Evolutionary conservation across 495 filamentous ascomycete species (phyloP).

Genomic region (Xylaria bambusicola): DNA sequence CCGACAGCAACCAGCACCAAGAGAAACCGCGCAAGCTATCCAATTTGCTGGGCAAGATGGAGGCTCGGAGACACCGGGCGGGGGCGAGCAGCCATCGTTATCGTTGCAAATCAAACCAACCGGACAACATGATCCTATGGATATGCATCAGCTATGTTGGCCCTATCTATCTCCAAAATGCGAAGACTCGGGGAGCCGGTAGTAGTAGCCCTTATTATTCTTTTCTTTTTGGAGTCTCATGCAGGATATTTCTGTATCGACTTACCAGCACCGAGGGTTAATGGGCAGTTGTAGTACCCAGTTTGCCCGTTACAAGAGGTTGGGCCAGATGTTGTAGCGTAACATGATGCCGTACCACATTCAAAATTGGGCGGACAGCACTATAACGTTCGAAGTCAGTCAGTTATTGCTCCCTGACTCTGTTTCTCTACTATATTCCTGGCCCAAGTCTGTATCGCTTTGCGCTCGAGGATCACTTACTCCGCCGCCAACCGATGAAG

Average conservation of each 20-base stretch:
- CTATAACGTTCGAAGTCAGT: constrained; percentile 1
- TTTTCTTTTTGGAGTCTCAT: not conserved
- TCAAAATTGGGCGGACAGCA: constrained; percentile 47
- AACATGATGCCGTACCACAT: constrained; percentile 46
- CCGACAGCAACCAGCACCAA: constrained; percentile 45
- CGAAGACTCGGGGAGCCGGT: too few species aligned
- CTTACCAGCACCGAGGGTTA: constrained; percentile 27
- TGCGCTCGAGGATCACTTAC: constrained; percentile 9
- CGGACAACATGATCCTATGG: constrained; percentile 26
- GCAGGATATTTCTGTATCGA: not conserved
- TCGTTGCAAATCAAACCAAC: constrained; percentile 38
- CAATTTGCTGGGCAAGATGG: constrained; percentile 35
- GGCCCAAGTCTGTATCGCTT: not conserved
- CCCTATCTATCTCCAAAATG: not conserved
- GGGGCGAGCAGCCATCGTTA: constrained; percentile 29
- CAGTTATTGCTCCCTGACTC: not conserved
- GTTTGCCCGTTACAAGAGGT: constrained; percentile 36
- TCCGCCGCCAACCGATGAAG: constrained; percentile 38
- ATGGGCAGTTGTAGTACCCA: constrained; percentile 37
- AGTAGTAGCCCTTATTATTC: too few species aligned
- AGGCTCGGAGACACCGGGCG: constrained; percentile 28
- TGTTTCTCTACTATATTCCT: not conserved
- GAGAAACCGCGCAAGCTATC: constrained; percentile 39
- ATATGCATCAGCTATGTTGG: constrained; percentile 15
- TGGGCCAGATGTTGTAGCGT: constrained; percentile 43